Percentiles rank a stretch among this genome's conserved stretches.
These are phyloP conservation scores for Coemansia sp. DNA, from an alignment of 192 early-diverging fungal species.

Conservation along the genomic window DNA sequence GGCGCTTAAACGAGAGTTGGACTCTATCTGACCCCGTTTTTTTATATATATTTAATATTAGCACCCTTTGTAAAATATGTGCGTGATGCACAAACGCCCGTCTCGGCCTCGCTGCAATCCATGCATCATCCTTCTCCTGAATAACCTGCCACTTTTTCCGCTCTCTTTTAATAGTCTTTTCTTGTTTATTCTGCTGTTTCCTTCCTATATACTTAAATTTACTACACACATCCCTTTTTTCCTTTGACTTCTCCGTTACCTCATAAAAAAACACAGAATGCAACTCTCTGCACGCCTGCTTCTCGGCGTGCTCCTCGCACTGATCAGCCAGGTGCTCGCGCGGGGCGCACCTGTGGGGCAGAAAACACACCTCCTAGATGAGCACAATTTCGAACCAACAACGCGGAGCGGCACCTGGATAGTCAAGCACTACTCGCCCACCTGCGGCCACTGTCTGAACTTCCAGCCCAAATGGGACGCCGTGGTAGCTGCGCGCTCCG, in stretches of 20 bases:
- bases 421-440: conserved; percentile 83
- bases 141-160: too few species aligned
- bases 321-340: conserved; percentile 14
- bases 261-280: conserved; percentile 10
- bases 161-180: too few species aligned
- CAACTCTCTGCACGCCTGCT: conserved; percentile 13
- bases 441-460: conserved; percentile 76
- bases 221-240: conserved; percentile 2
- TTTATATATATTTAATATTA: neutral
- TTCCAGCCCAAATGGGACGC: conserved; percentile 79
- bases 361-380: conserved; percentile 41
- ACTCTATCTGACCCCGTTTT: neutral
- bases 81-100: too few species aligned
- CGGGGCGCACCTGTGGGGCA: conserved; percentile 38
- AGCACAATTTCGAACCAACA: conserved; percentile 41
- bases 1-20: conserved; percentile 30
- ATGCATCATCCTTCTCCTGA: too few species aligned
- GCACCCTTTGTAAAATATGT: too few species aligned
- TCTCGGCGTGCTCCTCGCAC: conserved; percentile 9
- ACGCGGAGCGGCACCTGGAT: conserved; percentile 67
- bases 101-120: too few species aligned
- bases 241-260: conserved; percentile 1
- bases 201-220: too few species aligned
- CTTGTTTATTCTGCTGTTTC: too few species aligned
- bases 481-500: conserved; percentile 48